Evolutionary conservation across 23 red algal species (phyloP), one percentile per base, ranked within the genome.

Genomic region (Gracilaria domingensis): DNA sequence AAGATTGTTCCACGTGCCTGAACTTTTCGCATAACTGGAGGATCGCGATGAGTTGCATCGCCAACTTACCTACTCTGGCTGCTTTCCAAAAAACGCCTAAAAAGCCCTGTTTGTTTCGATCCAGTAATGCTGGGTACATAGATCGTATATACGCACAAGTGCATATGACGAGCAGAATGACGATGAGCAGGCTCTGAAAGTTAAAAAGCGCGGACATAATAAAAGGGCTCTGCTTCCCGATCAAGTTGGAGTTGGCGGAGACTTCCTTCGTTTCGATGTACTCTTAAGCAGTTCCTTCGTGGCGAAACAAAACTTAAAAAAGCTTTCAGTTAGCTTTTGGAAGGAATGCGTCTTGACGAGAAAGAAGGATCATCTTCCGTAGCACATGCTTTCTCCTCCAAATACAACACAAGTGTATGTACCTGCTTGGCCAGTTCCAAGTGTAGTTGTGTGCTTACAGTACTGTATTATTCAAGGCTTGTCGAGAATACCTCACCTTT

Each of bases 31-130:
- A 21, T 4, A 9, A 1, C 49, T 26, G 0, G 69, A 21, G 21
- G 1, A 32, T 37, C 48, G 16, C 1, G 30, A 79, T 20, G 23
- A 45, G 16, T 21, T 8, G 0, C 30, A 67, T n/a, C 38, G 69
- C 20, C 17, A 56, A 79, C 90, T 48, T 93, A 93, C 94, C 95
- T 58, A 98, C 88, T 69, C 96, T 88, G 20, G 96, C 93, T n/a
- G 96, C 96, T 77, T 98, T 98, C 96, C 96, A 98, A 88, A 98
- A 98, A n/a, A 98, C 84, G 8, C 96, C 96, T 28, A 92, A 60
- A 32, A 98, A 98, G 8, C 96, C 96, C 38, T 78, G 64, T 44
- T 88, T 90, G 83, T 99, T 99, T 23, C 93, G 87, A 93, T 99
- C 97, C 23, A 99, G 86, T 55, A 99, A 35, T 13, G 93, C 35